phyloP scores from a whole-genome alignment of 176 grass and related monocot genomes.

The Oropetium thomaeum region DNA sequence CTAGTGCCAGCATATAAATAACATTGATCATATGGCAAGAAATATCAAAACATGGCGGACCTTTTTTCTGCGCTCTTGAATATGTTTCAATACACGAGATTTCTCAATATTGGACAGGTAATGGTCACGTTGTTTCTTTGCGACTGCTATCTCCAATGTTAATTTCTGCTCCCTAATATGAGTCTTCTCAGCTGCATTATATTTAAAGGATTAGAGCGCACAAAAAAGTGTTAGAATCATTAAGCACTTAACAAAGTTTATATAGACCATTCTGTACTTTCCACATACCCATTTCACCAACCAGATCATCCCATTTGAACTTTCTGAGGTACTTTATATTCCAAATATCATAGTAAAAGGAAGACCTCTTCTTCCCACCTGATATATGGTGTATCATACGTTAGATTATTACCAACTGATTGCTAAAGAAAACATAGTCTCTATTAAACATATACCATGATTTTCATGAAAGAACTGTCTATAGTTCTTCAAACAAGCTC shows the following conservation, averaged over 20 bases:
- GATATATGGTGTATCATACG: slow-evolving; percentile 18
- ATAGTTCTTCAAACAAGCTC: slow-evolving; percentile 5
- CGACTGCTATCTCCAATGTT: slow-evolving; percentile 83
- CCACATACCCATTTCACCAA: slow-evolving; percentile 72
- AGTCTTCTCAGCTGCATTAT: slow-evolving; percentile 67
- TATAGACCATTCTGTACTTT: background rate
- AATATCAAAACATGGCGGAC: slow-evolving; percentile 30
- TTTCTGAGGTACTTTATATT: slow-evolving; percentile 94
- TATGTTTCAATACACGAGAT: slow-evolving; percentile 52
- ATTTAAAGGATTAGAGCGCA: slow-evolving; percentile 14
- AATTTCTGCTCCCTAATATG: slow-evolving; percentile 80
- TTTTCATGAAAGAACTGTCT: background rate
- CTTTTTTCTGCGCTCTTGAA: slow-evolving; percentile 79
- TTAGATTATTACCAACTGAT: background rate
- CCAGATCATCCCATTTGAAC: slow-evolving; percentile 99
- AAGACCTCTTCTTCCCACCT: slow-evolving; percentile 86
- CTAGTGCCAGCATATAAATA: background rate
- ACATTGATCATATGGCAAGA: background rate
- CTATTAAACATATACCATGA: background rate
- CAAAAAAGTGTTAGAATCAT: background rate
- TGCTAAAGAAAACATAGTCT: background rate
- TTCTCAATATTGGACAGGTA: slow-evolving; percentile 83
- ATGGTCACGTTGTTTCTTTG: slow-evolving; percentile 88
- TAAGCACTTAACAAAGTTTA: background rate
- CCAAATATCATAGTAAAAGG: slow-evolving; percentile 98